Base-by-base conservation (phyloP, 23 red algal species). In the Agarophyton chilense region DNA sequence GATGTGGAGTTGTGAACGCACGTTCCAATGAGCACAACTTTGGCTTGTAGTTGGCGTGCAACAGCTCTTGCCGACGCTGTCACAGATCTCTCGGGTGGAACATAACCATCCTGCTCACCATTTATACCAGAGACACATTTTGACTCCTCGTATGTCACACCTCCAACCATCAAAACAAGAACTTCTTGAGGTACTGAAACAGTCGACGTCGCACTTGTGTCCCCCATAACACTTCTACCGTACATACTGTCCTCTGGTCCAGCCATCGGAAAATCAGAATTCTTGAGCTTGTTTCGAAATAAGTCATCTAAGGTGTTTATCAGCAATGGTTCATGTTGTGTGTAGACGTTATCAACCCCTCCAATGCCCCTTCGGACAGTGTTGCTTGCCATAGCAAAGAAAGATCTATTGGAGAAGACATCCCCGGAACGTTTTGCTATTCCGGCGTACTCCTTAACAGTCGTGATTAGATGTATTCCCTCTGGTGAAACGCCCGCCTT, bases 281-380 rank as follows among this genome's bases (percentile, higher is more conserved):
- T 46, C 53, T 89, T 95, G 32, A 95, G 62, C 32, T 78, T 75
- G 17, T 65, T 77, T 7, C 93, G 66, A 35, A 95, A 81, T 17
- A 92, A 46, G 42, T 94, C 91, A 72, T 99, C 97, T 4, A 99
- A 49, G 6, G 82, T 94, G 22, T 52, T 81, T n/a, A 87, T 90
- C 19, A 99, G 87, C 47, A 99, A 77, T 39, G 97, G 97, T 79
- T 96, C 97, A 60, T 99, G 97, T 62, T 99, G 97, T 3, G 93
- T 96, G 38, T 96, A 99, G 32, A 95, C 84, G 60, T 99, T 99
- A 43, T 96, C 94, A 14, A 99, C 93, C 3, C 89, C 88, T 9
- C 91, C 90, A 33, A 99, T 79, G 18, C 97, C 97, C 49, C 97
- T 71, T 7, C 91, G 84, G 31, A 99, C 88, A 28, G 97, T 95